A percentile compares a stretch with the other conserved stretches of the same genome.
phyloP scores from a whole-genome alignment of 257 asterid species.

The Sherardia arvensis region DNA sequence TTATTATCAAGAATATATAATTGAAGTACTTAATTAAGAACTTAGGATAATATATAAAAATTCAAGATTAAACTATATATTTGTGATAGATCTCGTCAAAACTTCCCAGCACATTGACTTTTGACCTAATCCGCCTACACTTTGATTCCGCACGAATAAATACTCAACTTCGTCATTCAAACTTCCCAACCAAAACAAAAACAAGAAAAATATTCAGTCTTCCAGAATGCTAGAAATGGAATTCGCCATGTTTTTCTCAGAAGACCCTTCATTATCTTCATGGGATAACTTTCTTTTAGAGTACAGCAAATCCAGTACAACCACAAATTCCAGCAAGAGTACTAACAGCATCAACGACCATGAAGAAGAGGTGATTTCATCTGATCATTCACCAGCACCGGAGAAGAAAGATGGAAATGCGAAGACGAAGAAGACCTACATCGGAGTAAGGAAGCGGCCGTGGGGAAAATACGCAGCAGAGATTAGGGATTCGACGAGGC shows the following conservation, averaged over 20 bases:
- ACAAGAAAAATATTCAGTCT: neutral
- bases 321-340: neutral
- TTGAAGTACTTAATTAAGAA: neutral
- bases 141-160: neutral
- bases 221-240: conserved; percentile 3
- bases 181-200: neutral
- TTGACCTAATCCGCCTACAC: conserved; percentile 1
- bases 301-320: neutral
- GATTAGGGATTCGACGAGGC: conserved; percentile 43
- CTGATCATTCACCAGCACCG: neutral
- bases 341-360: neutral
- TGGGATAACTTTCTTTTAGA: conserved; percentile 3
- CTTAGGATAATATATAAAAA: neutral
- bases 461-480: conserved; percentile 49
- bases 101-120: conserved; percentile 1
- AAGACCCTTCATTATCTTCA: neutral
- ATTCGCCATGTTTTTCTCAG: conserved; percentile 1
- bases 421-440: conserved; percentile 12
- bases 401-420: neutral
- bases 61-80: neutral
- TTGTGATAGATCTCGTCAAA: conserved; percentile 4
- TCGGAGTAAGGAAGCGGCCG: conserved; percentile 37
- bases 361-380: neutral
- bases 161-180: neutral
- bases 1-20: neutral